Conservation (phyloP, 2,329 filamentous ascomycete species). For the Clonostachys solani region DNA sequence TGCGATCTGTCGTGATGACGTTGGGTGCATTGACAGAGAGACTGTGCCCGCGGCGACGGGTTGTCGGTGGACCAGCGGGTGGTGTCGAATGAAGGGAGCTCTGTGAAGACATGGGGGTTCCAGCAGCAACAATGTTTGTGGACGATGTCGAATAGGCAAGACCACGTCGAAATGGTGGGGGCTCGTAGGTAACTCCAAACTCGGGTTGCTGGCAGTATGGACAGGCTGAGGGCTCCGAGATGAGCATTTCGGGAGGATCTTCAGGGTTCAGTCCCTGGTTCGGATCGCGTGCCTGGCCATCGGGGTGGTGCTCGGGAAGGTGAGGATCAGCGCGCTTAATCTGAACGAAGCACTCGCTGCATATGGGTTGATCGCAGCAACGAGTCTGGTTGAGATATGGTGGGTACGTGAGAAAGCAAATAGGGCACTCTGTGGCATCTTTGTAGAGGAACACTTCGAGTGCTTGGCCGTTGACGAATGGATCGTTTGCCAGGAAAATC, state of each 20-base stretch:
- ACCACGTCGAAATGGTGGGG: slow-evolving; percentile 84
- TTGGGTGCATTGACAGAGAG: slow-evolving; percentile 79
- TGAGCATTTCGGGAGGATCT: slow-evolving; percentile 59
- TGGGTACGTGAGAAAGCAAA: slow-evolving; percentile 95
- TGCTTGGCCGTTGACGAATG: slow-evolving; percentile 89
- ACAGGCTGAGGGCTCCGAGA: slow-evolving; percentile 88
- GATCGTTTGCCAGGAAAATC: slow-evolving; percentile 73
- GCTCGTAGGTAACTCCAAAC: slow-evolving; percentile 92
- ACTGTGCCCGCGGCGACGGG: slow-evolving; percentile 47
- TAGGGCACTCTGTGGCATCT: slow-evolving; percentile 83
- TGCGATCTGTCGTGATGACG: slow-evolving; percentile 87
- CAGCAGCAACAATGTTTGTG: no score
- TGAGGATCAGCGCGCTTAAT: slow-evolving; percentile 94
- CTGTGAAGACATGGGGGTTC: slow-evolving; percentile 49
- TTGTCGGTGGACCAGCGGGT: slow-evolving; percentile 8
- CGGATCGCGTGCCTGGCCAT: slow-evolving; percentile 30
- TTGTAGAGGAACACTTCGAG: slow-evolving; percentile 94
- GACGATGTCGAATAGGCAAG: slow-evolving; percentile 58
- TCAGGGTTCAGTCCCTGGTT: slow-evolving; percentile 35
- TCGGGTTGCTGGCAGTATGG: slow-evolving; percentile 94
- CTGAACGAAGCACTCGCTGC: slow-evolving; percentile 98
- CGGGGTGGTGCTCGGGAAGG: slow-evolving; percentile 72
- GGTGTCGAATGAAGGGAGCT: slow-evolving; percentile 65
- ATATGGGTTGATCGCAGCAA: slow-evolving; percentile 94
- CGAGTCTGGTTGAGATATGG: slow-evolving; percentile 91